Conservation (phyloP, 208 protist genomes). For the Angomonas deanei region DNA sequence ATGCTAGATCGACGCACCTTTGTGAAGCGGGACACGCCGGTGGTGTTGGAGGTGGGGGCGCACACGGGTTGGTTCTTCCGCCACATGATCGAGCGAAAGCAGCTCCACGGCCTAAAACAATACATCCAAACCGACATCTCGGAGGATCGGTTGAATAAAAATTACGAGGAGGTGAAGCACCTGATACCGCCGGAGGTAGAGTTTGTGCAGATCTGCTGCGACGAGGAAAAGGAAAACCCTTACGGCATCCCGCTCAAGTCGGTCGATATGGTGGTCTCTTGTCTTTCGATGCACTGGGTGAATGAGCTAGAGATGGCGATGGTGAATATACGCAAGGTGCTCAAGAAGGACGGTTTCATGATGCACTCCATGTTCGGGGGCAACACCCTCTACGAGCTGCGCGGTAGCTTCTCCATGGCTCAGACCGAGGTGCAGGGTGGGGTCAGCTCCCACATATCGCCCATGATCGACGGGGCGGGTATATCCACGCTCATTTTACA, state of each 20-base stretch:
- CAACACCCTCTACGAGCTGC: slow-evolving; percentile 90
- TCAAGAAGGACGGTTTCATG: slow-evolving; percentile 88
- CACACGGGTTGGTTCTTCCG: slow-evolving; percentile 85
- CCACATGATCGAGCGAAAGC: slow-evolving; percentile 81
- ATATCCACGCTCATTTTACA: slow-evolving; percentile 84
- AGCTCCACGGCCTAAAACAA: slow-evolving; percentile 79
- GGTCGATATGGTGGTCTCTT: slow-evolving; percentile 88
- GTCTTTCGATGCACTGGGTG: slow-evolving; percentile 89
- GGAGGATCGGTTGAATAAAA: slow-evolving; percentile 75
- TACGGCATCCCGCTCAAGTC: slow-evolving; percentile 78
- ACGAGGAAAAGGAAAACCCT: slow-evolving; percentile 51
- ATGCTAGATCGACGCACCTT: slow-evolving; percentile 82
- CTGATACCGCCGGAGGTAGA: slow-evolving; percentile 72
- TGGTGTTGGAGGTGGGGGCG: slow-evolving; percentile 80
- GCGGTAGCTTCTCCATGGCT: slow-evolving; percentile 79
- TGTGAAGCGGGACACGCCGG: slow-evolving; percentile 77
- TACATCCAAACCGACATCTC: slow-evolving; percentile 91
- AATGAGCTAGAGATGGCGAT: slow-evolving; percentile 85
- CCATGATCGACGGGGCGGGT: slow-evolving; percentile 83
- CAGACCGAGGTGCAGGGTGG: slow-evolving; percentile 85
- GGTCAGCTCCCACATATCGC: slow-evolving; percentile 84
- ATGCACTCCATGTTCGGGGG: slow-evolving; percentile 85
- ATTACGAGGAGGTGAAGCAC: slow-evolving; percentile 82
- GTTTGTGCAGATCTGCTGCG: slow-evolving; percentile 87
- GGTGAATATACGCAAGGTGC: slow-evolving; percentile 67